Evolutionary conservation across 495 filamentous ascomycete species (phyloP).

Genomic region (Eremomyces bilateralis): DNA sequence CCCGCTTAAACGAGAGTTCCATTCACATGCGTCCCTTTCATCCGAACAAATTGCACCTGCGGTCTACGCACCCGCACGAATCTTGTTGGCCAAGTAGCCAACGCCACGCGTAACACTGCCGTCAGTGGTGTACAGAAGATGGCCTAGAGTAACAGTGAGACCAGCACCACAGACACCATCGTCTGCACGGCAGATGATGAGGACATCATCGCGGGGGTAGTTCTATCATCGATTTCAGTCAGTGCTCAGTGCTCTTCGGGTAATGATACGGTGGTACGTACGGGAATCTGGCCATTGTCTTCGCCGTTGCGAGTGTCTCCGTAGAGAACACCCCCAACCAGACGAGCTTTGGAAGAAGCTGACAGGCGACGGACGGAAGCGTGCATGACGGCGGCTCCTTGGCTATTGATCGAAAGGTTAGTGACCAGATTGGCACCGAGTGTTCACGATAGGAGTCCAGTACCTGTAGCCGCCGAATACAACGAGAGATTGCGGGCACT

Average conservation of each 20-base stretch:
- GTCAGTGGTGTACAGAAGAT: neutral
- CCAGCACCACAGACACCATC: slow-evolving; percentile 2
- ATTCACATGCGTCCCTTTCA: no score
- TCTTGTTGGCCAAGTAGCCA: neutral
- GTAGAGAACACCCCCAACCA: slow-evolving; percentile 4
- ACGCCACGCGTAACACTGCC: neutral
- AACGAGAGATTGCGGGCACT: slow-evolving; percentile 5
- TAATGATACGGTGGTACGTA: no score
- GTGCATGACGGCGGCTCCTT: slow-evolving; percentile 4
- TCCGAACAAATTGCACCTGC: no score
- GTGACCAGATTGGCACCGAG: no score
- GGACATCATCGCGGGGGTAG: slow-evolving; percentile 1
- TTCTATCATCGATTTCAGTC: no score
- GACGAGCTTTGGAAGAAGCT: neutral
- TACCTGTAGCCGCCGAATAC: slow-evolving; percentile 10
- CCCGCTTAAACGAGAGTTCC: no score
- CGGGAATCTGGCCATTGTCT: slow-evolving; percentile 1
- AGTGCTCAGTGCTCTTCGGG: no score
- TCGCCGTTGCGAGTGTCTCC: slow-evolving; percentile 2
- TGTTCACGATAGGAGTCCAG: neutral
- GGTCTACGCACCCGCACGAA: neutral
- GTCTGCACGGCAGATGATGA: neutral
- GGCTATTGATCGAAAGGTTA: neutral
- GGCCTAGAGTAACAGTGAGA: neutral
- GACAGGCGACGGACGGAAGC: slow-evolving; percentile 1